Evolutionary conservation across 257 asterid species (phyloP), one percentile per base, ranked within the genome.

Genomic region (Oldenlandia corymbosa): DNA sequence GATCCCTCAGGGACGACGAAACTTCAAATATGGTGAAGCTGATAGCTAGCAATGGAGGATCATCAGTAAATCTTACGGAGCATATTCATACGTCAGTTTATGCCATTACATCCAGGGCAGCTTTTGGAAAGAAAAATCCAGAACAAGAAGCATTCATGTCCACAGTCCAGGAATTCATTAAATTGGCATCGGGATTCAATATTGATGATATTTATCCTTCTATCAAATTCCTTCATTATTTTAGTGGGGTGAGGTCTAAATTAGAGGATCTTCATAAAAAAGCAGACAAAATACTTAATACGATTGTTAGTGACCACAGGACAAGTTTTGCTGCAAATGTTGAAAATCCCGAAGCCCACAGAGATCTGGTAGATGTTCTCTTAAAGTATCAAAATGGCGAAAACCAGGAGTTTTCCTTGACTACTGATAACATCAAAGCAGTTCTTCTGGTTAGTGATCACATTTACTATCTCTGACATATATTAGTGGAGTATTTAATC

Each of bases 61-160:
- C 62, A 17, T 17, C 72, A 0, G 26, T 81, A 5, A 80, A 76
- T 60, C 42, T 81, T n/a, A 75, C 83, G 0, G 62, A 48, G 32
- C 57, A 68, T 16, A 34, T 79, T 12, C 36, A 52, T 50, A 36
- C 64, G 1, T 21, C 67, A 0, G 16, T 73, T 0, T 73, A 37
- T 13, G 66, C 24, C 0, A 52, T 54, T 12, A 47, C 34, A 27
- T 60, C 82, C 0, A 63, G 60, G 45, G 76, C 76, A 1, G 73
- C 78, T 9, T 32, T 79, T 7, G 84, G 88, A 0, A 54, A 68
- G 32, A 27, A 52, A 17, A 60, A 54, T 21, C 23, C 54, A n/a
- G 54, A 78, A 0, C 66, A 71, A 8, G 77, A 80, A 73, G 18
- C 31, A 0, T 51, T 72, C 34, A 36, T 76, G 7, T 14, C 52